Percentiles rank a stretch among this genome's conserved stretches.
These are phyloP conservation scores for Euphorbia celastroides DNA, from an alignment of 441 rosid species.

Conservation along the genomic window DNA sequence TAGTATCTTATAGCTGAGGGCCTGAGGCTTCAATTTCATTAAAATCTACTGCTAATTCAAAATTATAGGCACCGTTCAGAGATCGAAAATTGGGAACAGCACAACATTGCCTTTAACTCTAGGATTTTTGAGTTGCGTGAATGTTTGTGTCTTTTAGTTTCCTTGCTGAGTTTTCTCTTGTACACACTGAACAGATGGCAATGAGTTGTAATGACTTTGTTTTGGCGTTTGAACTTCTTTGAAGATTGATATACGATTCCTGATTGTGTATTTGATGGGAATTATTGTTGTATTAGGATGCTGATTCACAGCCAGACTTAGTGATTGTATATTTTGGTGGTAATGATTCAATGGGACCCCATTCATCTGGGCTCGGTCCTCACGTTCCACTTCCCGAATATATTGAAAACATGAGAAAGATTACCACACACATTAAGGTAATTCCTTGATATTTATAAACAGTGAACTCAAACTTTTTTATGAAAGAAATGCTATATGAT, in stretches of 20 bases:
- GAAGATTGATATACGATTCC: too few relatives aligned
- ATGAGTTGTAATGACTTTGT: not conserved
- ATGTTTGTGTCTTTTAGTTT: not conserved
- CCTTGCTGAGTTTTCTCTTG: not conserved
- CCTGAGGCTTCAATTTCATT: too few relatives aligned
- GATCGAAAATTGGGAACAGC: not conserved
- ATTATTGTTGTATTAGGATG: conserved; percentile 39
- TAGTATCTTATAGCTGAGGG: too few relatives aligned
- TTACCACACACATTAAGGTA: conserved; percentile 74
- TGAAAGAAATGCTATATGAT: not conserved
- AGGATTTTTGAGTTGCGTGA: not conserved
- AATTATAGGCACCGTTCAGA: not conserved
- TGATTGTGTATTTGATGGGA: too few relatives aligned
- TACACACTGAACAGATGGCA: not conserved
- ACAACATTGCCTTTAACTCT: not conserved
- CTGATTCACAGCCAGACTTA: conserved; percentile 61
- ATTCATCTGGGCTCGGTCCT: conserved; percentile 82
- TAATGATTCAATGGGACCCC: conserved; percentile 92
- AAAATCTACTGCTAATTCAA: not conserved
- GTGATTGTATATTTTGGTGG: conserved; percentile 94
- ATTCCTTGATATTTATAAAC: conserved; percentile 15
- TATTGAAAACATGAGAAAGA: conserved; percentile 80
- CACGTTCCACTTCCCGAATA: conserved; percentile 80
- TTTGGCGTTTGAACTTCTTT: not conserved
- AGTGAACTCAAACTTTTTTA: not conserved